Evolutionary conservation across 208 protist species (phyloP).

Genomic region (Spongospora subterranea): DNA sequence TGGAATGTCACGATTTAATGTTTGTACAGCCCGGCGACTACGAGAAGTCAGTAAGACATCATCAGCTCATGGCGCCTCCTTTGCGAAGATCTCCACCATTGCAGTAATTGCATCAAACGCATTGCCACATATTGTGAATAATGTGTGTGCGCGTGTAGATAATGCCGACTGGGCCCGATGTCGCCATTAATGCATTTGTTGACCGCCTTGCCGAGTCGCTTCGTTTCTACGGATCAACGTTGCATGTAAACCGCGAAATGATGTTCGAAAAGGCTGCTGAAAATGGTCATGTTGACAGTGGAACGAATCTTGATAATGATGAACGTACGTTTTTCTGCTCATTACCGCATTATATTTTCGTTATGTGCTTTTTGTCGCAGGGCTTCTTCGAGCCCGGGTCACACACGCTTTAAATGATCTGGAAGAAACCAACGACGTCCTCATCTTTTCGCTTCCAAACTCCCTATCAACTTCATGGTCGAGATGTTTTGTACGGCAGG

Average conservation of each 20-base stretch:
- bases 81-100: constrained; percentile 41
- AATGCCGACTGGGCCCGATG: constrained; percentile 7
- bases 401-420: constrained; percentile 51
- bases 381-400: background rate
- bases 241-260: constrained; percentile 38
- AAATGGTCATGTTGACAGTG: constrained; percentile 15
- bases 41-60: background rate
- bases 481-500: constrained; percentile 8
- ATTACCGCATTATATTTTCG: background rate
- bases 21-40: background rate
- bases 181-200: background rate
- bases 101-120: too few relatives aligned
- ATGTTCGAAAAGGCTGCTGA: background rate
- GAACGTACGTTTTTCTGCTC: background rate
- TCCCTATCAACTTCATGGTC: constrained; percentile 5
- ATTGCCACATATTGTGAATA: too few relatives aligned
- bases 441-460: constrained; percentile 33
- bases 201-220: constrained; percentile 1
- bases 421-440: constrained; percentile 28
- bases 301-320: background rate
- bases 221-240: background rate
- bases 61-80: background rate
- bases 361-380: background rate
- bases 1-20: too few relatives aligned
- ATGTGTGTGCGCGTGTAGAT: too few relatives aligned